These are phyloP conservation scores for Powellomyces hirtus DNA, from an alignment of 192 early-diverging fungal species.

Conservation along the genomic window DNA sequence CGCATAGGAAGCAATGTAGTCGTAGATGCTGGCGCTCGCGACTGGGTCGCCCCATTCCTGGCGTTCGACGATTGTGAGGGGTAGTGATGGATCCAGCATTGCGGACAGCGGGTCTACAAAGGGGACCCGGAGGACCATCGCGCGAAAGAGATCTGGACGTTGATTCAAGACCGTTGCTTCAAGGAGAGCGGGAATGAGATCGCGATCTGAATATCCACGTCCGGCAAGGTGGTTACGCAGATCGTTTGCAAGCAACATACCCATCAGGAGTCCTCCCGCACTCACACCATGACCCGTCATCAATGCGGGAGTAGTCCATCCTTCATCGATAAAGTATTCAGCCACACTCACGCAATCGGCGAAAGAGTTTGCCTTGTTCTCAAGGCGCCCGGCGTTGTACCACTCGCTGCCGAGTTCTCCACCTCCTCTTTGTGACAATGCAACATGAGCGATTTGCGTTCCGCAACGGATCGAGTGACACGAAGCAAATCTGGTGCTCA, in stretches of 20 bases:
- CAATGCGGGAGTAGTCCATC: conserved; percentile 38
- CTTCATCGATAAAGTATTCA: conserved; percentile 45
- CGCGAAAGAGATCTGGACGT: conserved; percentile 31
- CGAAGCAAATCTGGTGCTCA: too few relatives aligned
- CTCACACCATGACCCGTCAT: conserved; percentile 31
- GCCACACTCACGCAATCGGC: conserved; percentile 56
- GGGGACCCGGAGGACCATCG: conserved; percentile 27
- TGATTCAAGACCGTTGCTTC: conserved; percentile 16
- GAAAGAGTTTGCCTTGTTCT: conserved; percentile 52
- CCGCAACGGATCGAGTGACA: background rate
- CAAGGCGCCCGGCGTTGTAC: conserved; percentile 36
- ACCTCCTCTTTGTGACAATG: too few relatives aligned
- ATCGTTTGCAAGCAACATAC: background rate
- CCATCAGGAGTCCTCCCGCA: conserved; percentile 34
- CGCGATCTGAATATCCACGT: too few relatives aligned
- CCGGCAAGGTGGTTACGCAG: background rate
- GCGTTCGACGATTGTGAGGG: conserved; percentile 23
- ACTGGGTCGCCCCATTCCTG: conserved; percentile 38
- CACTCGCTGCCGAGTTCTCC: conserved; percentile 41
- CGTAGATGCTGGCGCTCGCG: background rate
- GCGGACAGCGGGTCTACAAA: conserved; percentile 33
- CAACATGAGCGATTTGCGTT: background rate
- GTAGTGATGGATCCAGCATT: conserved; percentile 21
- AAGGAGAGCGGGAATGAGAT: too few relatives aligned
- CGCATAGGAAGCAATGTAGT: conserved; percentile 20